Conservation (phyloP, 192 early-diverging fungal species). For the Martensiomyces pterosporus region DNA sequence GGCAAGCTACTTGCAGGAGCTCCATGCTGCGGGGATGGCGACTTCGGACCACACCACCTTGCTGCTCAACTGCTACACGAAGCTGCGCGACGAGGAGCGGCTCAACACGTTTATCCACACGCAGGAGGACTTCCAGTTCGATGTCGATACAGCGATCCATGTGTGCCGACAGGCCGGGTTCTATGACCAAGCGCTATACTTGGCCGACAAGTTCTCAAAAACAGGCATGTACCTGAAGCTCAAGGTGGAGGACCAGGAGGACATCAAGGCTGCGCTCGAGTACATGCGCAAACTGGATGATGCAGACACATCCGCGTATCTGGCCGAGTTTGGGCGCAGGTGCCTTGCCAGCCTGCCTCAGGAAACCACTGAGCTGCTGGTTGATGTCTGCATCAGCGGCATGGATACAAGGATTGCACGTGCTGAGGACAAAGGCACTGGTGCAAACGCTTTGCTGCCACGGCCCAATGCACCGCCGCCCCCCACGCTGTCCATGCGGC, state of each 20-base stretch:
- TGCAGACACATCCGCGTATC: constrained; percentile 23
- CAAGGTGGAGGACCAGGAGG: constrained; percentile 81
- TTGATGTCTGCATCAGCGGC: constrained; percentile 40
- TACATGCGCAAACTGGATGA: constrained; percentile 62
- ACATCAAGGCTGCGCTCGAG: constrained; percentile 69
- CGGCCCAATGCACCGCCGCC: not conserved
- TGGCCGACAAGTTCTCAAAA: constrained; percentile 78
- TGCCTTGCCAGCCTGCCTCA: constrained; percentile 37
- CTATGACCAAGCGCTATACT: constrained; percentile 83
- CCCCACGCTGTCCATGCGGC: constrained; percentile 46
- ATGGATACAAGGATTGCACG: constrained; percentile 18
- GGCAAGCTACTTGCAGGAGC: constrained; percentile 81
- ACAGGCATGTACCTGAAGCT: constrained; percentile 86
- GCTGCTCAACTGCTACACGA: constrained; percentile 96
- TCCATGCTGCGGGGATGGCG: constrained; percentile 82
- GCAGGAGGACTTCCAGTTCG: constrained; percentile 78
- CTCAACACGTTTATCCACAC: constrained; percentile 85
- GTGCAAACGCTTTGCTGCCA: no score
- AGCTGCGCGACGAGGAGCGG: constrained; percentile 80
- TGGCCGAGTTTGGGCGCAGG: constrained; percentile 44
- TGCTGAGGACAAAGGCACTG: not conserved
- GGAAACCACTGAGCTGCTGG: constrained; percentile 41
- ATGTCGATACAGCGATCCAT: constrained; percentile 90
- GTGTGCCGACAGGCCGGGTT: constrained; percentile 91
- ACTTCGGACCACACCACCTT: constrained; percentile 95